Percentiles rank a stretch among this genome's conserved stretches.
Evolutionary conservation across 441 rosid genomes (phyloP).

Genomic region (Pelargonium citronellum): DNA sequence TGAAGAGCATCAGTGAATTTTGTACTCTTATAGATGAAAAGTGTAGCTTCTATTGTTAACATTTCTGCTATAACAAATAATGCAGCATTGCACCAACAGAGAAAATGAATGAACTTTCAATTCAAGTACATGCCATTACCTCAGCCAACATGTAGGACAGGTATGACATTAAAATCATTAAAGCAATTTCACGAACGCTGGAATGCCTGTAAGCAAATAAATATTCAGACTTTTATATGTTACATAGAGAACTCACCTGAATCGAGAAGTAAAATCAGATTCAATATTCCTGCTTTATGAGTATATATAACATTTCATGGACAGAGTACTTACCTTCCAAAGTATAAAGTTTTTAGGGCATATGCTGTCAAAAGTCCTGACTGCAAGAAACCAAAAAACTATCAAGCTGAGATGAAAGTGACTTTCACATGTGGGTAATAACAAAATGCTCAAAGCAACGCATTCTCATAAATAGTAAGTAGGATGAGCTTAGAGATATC

Average conservation of each 20-base stretch:
- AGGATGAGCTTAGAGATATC: neutral
- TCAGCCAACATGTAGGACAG: constrained; percentile 86
- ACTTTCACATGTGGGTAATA: neutral
- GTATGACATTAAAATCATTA: constrained; percentile 82
- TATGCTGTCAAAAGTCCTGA: constrained; percentile 65
- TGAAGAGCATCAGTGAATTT: too few species aligned
- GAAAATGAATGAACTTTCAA: neutral
- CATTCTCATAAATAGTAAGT: neutral
- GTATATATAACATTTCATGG: neutral
- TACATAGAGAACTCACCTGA: neutral
- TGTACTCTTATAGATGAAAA: too few species aligned
- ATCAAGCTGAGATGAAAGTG: neutral
- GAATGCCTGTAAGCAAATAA: constrained; percentile 52
- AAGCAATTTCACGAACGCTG: constrained; percentile 60
- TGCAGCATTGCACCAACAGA: too few species aligned
- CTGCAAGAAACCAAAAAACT: constrained; percentile 30
- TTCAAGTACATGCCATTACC: constrained; percentile 34
- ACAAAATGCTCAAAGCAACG: neutral
- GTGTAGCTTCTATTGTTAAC: too few species aligned
- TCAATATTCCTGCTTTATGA: neutral
- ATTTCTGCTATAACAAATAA: too few species aligned
- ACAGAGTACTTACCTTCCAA: constrained; percentile 45
- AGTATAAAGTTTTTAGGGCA: constrained; percentile 53
- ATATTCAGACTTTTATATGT: neutral
- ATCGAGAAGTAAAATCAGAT: neutral